A percentile compares a stretch with the other conserved stretches of the same genome.
Conservation (phyloP, 2,329 filamentous ascomycete genomes). For the Didymella pinodella region DNA sequence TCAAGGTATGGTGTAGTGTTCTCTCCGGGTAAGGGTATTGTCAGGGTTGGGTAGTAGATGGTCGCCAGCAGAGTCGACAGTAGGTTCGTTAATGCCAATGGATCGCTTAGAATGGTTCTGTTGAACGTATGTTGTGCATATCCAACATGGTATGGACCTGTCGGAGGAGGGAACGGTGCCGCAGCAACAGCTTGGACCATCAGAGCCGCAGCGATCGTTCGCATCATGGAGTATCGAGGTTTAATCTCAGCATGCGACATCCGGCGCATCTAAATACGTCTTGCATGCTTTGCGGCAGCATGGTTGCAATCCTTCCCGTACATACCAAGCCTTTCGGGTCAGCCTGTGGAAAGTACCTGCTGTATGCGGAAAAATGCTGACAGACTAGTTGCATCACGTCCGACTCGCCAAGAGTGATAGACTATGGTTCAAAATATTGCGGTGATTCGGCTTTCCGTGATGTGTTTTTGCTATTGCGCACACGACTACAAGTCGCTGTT, state of each 20-base stretch:
- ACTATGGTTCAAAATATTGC: no score
- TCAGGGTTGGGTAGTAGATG: slow-evolving; percentile 36
- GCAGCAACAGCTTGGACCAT: slow-evolving; percentile 7
- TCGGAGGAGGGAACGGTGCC: slow-evolving; percentile 22
- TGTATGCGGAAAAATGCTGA: neutral
- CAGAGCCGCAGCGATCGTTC: neutral
- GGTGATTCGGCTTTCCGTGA: neutral
- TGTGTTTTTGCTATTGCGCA: neutral
- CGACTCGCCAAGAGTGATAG: neutral
- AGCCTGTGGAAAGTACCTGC: neutral
- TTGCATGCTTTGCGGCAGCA: neutral
- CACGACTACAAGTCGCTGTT: no score
- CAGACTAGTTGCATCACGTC: neutral
- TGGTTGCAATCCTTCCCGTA: neutral
- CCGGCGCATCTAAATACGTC: neutral
- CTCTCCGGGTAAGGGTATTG: slow-evolving; percentile 20
- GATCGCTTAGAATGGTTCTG: slow-evolving; percentile 34
- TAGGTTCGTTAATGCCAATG: slow-evolving; percentile 25
- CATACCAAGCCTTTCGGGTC: neutral
- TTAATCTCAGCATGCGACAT: neutral
- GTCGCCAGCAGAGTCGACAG: slow-evolving; percentile 29
- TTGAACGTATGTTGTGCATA: slow-evolving; percentile 37
- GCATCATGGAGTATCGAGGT: neutral
- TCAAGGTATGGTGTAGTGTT: slow-evolving; percentile 34
- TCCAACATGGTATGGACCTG: slow-evolving; percentile 35